Conservation (phyloP, 148 eudicot genomes). For the Cornus florida region DNA sequence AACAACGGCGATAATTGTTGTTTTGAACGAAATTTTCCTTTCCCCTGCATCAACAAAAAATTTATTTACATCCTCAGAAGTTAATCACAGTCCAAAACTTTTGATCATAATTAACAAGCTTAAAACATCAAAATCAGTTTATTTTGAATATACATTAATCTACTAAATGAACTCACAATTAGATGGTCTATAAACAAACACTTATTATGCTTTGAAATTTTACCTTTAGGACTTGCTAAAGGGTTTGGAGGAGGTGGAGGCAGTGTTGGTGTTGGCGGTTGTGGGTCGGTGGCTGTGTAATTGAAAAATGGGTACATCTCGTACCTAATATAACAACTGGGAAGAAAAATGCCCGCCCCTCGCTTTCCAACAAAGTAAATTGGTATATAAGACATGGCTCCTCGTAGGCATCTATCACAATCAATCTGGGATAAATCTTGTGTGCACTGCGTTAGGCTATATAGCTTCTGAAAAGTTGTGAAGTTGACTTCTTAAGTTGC, state of each 20-base stretch:
- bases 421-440: conserved; percentile 25
- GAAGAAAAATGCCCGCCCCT: not conserved
- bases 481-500: conserved; percentile 22
- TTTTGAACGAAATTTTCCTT: not conserved
- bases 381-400: not conserved
- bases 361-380: conserved; percentile 8
- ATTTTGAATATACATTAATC: no score
- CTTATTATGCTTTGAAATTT: no score
- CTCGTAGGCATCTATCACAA: conserved; percentile 23
- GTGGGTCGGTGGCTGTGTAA: not conserved
- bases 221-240: no score
- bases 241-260: no score
- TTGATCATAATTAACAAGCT: no score
- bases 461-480: conserved; percentile 10
- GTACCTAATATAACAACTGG: not conserved
- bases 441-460: conserved; percentile 36
- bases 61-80: no score
- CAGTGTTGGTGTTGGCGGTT: not conserved
- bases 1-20: not conserved
- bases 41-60: not conserved
- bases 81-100: no score
- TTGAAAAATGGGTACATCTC: conserved; percentile 5
- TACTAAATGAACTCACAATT: no score
- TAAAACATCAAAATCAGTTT: no score
- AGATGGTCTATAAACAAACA: no score